Base-by-base conservation (phyloP, 2,329 filamentous ascomycete species). In the Penicillium janthinellum region DNA sequence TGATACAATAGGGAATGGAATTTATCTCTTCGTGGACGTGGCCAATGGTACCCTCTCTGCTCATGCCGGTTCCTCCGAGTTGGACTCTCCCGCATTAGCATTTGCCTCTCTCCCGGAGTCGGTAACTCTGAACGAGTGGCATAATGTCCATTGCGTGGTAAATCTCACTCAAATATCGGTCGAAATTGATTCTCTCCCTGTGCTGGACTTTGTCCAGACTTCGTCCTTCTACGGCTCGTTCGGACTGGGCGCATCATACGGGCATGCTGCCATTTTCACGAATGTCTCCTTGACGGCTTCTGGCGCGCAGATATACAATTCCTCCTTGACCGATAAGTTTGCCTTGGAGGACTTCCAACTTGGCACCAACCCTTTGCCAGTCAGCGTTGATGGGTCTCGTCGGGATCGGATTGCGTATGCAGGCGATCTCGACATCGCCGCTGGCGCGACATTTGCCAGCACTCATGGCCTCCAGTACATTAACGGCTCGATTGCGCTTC, bases 301-400 rank as follows among this genome's bases (percentile, higher is more conserved):
- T 44, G 59, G 52, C 39, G 68, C 62, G 1, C 11, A 56, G 15
- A 65, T 69, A 1, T 74, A 74, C 54, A 60, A 61, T 4, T 63
- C 67, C 6, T 48, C 66, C 5, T 60, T 76, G 25, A 76, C 63
- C 0, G 64, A 75, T n/a, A 56, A 51, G 2, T 56, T 59, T 4
- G 70, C 70, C 45, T 59, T 77, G 20, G 5, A 64, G 5, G 72
- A 77, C 57, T 78, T 77, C 52, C 63, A 76, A 6, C 67, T 76
- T 48, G 75, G 74, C 6, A 65, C 69, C 11, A 78, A 77, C 56
- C 73, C 73, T 3, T 48, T 62, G 3, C 62, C 68, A 11, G 70
- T 67, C 28, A 69, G 71, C 14, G 75, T 77, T 2, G 75, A 77
- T 60, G 75, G 74, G 28, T 75, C 75, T 1, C 67, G 73, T 5